These are phyloP conservation scores for Hygrocybe punicea DNA, from an alignment of 768 basidiomycete genomes.

Conservation along the genomic window DNA sequence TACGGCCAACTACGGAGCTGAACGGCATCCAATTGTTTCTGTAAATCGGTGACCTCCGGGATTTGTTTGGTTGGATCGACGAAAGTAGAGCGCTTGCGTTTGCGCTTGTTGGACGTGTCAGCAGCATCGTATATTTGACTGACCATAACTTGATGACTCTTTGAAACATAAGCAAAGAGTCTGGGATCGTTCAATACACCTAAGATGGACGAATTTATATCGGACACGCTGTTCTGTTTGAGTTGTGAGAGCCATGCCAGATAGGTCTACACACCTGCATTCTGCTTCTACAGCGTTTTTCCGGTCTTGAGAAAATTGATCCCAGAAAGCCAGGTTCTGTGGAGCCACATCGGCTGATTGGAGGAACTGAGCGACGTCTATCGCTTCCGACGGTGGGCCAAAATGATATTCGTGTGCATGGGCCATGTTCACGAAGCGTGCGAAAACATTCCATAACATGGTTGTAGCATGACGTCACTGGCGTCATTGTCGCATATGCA, in stretches of 20 bases:
- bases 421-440: conserved; percentile 15
- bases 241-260: neutral
- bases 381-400: conserved; percentile 59
- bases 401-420: conserved; percentile 48
- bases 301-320: conserved; percentile 21
- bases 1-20: conserved; percentile 63
- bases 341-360: conserved; percentile 1
- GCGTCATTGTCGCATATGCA: neutral
- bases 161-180: conserved; percentile 54
- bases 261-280: conserved; percentile 38
- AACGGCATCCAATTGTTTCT: conserved; percentile 49
- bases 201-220: conserved; percentile 44
- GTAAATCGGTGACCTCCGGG: conserved; percentile 47
- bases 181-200: conserved; percentile 53
- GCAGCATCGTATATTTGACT: conserved; percentile 27
- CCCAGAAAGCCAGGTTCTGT: neutral
- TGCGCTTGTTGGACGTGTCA: conserved; percentile 31
- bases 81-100: conserved; percentile 30
- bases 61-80: conserved; percentile 40
- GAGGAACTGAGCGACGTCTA: conserved; percentile 35
- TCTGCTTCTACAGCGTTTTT: conserved; percentile 36
- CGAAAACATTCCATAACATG: neutral
- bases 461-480: neutral
- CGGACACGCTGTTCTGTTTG: conserved; percentile 44
- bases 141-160: conserved; percentile 50